Percentiles rank a stretch among this genome's conserved stretches.
Conservation (phyloP, 2,329 filamentous ascomycete species). For the Fusarium pininemorale region DNA sequence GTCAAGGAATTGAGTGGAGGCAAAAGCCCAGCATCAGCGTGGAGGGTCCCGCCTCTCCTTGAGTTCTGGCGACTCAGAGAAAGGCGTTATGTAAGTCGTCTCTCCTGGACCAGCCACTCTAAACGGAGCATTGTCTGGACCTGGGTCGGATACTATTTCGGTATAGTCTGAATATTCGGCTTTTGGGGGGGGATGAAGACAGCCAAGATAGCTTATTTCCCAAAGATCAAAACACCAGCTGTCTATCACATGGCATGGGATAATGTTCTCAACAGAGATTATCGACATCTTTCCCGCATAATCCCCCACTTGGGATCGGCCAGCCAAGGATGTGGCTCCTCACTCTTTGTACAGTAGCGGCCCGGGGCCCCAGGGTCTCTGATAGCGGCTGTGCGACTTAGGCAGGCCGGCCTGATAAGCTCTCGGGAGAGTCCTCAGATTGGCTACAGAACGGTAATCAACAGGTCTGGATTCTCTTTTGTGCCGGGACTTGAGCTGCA, state of each 20-base stretch:
- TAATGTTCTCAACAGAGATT: not conserved
- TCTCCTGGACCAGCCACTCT: constrained; percentile 15
- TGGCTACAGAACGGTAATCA: constrained; percentile 6
- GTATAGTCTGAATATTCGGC: constrained; percentile 8
- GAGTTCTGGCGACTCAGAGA: constrained; percentile 28
- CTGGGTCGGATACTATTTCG: constrained; percentile 13
- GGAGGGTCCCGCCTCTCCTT: constrained; percentile 27
- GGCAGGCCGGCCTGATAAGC: constrained; percentile 26
- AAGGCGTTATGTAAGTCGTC: constrained; percentile 35
- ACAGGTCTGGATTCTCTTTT: constrained; percentile 1
- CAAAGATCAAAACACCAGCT: not conserved
- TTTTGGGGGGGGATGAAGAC: constrained; percentile 5
- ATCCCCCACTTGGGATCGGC: constrained; percentile 24
- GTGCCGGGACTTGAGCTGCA: constrained; percentile 4
- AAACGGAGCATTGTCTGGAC: constrained; percentile 15
- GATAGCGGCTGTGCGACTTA: constrained; percentile 19
- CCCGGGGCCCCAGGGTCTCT: constrained; percentile 22
- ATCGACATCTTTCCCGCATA: not conserved
- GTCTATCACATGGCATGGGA: not conserved
- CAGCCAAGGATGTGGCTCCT: constrained; percentile 27
- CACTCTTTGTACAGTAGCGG: constrained; percentile 3
- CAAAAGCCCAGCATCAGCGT: not conserved
- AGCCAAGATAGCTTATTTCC: not conserved
- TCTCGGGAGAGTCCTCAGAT: constrained; percentile 17
- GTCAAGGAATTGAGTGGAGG: constrained; percentile 16